These are phyloP conservation scores for Hypoxylon lienhwacheense DNA, from an alignment of 495 filamentous ascomycete species.

Conservation along the genomic window DNA sequence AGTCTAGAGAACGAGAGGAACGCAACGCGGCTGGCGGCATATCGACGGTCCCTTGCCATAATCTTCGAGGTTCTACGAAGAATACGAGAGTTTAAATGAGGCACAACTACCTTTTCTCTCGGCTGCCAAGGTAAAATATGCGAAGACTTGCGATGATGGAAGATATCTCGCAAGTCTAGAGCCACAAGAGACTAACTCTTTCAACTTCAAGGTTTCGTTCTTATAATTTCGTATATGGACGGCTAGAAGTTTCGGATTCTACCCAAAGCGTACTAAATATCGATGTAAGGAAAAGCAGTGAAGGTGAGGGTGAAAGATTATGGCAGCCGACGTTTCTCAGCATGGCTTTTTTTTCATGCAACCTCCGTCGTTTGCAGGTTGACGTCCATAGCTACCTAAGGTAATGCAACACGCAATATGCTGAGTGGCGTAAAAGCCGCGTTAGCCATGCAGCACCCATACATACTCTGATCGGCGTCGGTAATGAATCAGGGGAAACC, in stretches of 20 bases:
- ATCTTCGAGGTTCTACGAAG: neutral
- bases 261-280: neutral
- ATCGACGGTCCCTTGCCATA: slow-evolving; percentile 7
- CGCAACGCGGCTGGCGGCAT: neutral
- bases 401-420: neutral
- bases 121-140: neutral
- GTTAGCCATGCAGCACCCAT: neutral
- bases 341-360: slow-evolving; percentile 4
- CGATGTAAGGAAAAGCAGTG: no score
- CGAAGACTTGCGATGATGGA: no score
- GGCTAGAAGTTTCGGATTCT: neutral
- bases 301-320: no score
- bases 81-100: neutral
- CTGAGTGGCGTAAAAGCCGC: neutral
- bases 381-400: neutral
- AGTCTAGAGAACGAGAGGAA: neutral
- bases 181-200: neutral
- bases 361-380: slow-evolving; percentile 4
- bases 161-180: neutral
- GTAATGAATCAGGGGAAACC: neutral
- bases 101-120: neutral
- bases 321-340: no score
- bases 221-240: neutral
- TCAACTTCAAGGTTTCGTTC: neutral
- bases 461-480: neutral